A percentile compares a stretch with the other conserved stretches of the same genome.
These are phyloP conservation scores for Fusarium algeriense DNA, from an alignment of 2,329 filamentous ascomycete genomes.

Conservation along the genomic window DNA sequence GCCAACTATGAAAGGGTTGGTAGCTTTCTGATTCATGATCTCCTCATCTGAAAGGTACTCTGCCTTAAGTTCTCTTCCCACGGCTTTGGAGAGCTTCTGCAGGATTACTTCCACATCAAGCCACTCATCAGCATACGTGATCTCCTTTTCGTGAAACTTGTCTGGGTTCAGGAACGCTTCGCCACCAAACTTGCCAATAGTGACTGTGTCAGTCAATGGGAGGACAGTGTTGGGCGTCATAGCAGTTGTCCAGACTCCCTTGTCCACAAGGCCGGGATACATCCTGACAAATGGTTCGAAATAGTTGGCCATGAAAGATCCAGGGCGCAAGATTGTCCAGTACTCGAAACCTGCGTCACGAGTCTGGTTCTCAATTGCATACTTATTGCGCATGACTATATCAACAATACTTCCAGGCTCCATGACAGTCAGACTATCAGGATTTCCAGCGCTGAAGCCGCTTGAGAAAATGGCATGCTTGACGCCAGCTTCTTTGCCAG, in stretches of 20 bases:
- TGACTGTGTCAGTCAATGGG: constrained; percentile 59
- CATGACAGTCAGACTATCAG: constrained; percentile 46
- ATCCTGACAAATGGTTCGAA: constrained; percentile 56
- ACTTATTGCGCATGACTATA: constrained; percentile 55
- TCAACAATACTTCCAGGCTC: constrained; percentile 47
- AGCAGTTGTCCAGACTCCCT: constrained; percentile 55
- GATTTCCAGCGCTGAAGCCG: constrained; percentile 48
- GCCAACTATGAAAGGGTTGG: constrained; percentile 54
- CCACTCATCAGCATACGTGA: constrained; percentile 58
- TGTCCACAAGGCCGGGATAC: constrained; percentile 55
- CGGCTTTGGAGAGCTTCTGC: constrained; percentile 50
- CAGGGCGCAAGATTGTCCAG: constrained; percentile 64
- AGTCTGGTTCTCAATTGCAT: constrained; percentile 56
- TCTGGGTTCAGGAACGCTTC: constrained; percentile 58
- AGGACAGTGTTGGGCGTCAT: constrained; percentile 52
- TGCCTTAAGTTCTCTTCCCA: constrained; percentile 53
- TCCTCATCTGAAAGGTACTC: constrained; percentile 58
- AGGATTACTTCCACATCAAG: constrained; percentile 54
- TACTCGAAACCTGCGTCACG: constrained; percentile 52
- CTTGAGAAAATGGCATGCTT: constrained; percentile 55
- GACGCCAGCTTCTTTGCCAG: constrained; percentile 55
- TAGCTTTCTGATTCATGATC: constrained; percentile 49
- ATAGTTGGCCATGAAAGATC: constrained; percentile 65
- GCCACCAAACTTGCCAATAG: constrained; percentile 61
- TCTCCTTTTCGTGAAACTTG: constrained; percentile 55